Evolutionary conservation across 352 stramenopile species (phyloP).

Genomic region (Aphanomyces invadans): DNA sequence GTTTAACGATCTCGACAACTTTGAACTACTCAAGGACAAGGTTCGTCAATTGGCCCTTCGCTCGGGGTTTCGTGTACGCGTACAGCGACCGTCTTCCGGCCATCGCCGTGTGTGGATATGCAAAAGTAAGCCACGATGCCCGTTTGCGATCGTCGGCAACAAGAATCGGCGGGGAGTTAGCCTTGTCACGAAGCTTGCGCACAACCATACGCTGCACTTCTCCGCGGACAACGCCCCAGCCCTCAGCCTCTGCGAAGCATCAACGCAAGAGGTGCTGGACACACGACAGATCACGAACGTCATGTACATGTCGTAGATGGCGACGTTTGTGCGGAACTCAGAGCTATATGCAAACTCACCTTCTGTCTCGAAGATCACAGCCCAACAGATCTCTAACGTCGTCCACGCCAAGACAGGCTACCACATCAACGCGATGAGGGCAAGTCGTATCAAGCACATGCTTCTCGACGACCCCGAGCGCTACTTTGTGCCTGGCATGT

Average conservation of each 20-base stretch:
- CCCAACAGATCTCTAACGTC: slow-evolving; percentile 15
- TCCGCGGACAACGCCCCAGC: not conserved
- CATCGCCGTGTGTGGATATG: slow-evolving; percentile 21
- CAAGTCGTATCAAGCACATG: slow-evolving; percentile 24
- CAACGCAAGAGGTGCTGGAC: slow-evolving; percentile 22
- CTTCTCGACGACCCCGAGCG: slow-evolving; percentile 2
- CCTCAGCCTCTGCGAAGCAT: slow-evolving; percentile 10
- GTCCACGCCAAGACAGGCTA: slow-evolving; percentile 20
- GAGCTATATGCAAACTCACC: slow-evolving; percentile 10
- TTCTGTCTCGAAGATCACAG: slow-evolving; percentile 20
- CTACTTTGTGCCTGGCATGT: not conserved
- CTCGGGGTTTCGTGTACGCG: slow-evolving; percentile 12
- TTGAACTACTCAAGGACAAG: slow-evolving; percentile 12
- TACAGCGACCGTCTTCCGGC: slow-evolving; percentile 3
- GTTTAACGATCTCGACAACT: slow-evolving; percentile 8
- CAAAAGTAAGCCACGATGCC: slow-evolving; percentile 11
- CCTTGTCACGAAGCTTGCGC: not conserved
- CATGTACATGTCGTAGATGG: not conserved
- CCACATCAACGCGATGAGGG: slow-evolving; percentile 21
- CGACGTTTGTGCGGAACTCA: slow-evolving; percentile 12
- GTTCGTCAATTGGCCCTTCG: slow-evolving; percentile 16
- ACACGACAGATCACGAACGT: too few species aligned
- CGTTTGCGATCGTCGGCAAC: slow-evolving; percentile 14
- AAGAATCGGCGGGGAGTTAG: slow-evolving; percentile 15
- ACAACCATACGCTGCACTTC: slow-evolving; percentile 19